These are phyloP conservation scores for Cystobasidium sp. DNA, from an alignment of 1,284 basidiomycete genomes.

Conservation along the genomic window DNA sequence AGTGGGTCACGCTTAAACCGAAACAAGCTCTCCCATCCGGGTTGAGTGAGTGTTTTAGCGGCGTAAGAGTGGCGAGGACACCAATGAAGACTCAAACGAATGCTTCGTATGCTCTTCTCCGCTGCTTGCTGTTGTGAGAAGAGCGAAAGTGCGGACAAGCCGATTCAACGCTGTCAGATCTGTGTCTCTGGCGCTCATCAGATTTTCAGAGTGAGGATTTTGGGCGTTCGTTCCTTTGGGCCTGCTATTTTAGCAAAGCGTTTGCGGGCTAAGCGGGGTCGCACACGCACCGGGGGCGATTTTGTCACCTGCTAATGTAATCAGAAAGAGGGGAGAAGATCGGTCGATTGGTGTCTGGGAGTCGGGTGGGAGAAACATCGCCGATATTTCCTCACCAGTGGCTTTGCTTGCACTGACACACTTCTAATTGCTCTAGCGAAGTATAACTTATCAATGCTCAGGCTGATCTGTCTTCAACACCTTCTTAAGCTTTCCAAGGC, in stretches of 20 bases:
- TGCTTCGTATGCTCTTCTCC: too few species aligned
- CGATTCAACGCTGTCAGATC: too few species aligned
- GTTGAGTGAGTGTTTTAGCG: neutral
- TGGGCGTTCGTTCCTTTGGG: slow-evolving; percentile 15
- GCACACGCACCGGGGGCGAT: neutral
- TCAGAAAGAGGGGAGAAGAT: slow-evolving; percentile 5
- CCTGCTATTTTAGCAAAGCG: slow-evolving; percentile 24
- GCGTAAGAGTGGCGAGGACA: too few species aligned
- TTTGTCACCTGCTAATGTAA: slow-evolving; percentile 21
- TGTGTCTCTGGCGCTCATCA: neutral
- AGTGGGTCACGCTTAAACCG: slow-evolving; percentile 13
- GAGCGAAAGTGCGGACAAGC: too few species aligned
- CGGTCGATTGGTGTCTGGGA: slow-evolving; percentile 9
- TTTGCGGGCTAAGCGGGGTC: slow-evolving; percentile 14
- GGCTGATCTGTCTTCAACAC: too few species aligned
- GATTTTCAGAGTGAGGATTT: neutral
- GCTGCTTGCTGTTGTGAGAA: too few species aligned
- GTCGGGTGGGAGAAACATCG: neutral
- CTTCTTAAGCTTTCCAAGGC: too few species aligned
- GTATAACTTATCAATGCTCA: too few species aligned
- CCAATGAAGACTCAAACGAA: too few species aligned
- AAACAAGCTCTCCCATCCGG: neutral
- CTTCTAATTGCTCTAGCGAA: too few species aligned
- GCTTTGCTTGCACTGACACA: too few species aligned
- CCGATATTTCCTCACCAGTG: too few species aligned